These are phyloP conservation scores for Tetracentron sinense DNA, from an alignment of 164 flowering plant species.

Conservation along the genomic window DNA sequence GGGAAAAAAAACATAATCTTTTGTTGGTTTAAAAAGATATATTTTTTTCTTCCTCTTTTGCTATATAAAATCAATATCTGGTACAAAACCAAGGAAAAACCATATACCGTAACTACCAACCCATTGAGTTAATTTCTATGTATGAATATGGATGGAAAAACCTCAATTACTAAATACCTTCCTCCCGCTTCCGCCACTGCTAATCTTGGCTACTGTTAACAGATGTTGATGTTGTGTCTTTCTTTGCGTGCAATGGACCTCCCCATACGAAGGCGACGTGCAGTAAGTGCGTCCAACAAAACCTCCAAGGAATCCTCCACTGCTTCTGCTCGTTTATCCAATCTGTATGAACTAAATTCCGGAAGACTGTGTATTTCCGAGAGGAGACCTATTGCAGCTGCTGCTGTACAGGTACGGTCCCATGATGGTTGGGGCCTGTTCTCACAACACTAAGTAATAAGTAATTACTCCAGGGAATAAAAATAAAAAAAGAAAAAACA, in stretches of 20 bases:
- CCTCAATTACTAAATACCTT: no score
- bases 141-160: no score
- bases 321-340: conserved; percentile 69
- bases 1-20: no score
- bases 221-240: conserved; percentile 39
- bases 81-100: no score
- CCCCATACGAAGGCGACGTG: conserved; percentile 76
- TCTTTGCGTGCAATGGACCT: conserved; percentile 72
- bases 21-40: no score
- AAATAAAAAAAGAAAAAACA: no score
- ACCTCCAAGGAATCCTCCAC: conserved; percentile 53
- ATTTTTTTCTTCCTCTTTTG: no score
- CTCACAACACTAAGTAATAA: background rate
- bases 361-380: conserved; percentile 33
- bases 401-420: conserved; percentile 97
- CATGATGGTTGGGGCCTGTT: conserved; percentile 97
- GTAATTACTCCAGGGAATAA: no score
- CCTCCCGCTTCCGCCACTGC: no score
- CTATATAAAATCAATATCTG: no score
- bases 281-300: conserved; percentile 60
- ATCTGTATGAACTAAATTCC: conserved; percentile 32
- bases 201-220: conserved; percentile 2
- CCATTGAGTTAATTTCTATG: no score
- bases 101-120: no score
- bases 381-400: conserved; percentile 78